phyloP scores from a whole-genome alignment of 352 stramenopile genomes.

The Pythium scleroteichum region DNA sequence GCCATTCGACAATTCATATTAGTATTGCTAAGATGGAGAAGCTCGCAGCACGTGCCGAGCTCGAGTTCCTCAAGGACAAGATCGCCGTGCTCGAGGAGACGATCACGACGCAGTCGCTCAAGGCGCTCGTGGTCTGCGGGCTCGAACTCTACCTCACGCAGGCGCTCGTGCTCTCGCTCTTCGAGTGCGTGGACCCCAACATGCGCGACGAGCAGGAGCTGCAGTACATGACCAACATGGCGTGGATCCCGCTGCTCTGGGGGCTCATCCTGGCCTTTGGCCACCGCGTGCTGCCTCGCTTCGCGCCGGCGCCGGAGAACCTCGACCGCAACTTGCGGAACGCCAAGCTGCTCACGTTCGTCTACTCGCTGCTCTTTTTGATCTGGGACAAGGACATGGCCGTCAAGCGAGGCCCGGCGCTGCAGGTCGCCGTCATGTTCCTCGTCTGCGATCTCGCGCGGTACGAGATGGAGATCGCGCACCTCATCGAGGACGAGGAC shows the following conservation, averaged over 20 bases:
- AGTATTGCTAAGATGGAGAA: conserved; percentile 5
- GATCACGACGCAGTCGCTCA: conserved; percentile 44
- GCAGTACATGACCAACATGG: conserved; percentile 63
- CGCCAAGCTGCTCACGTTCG: conserved; percentile 70
- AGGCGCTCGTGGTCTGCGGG: conserved; percentile 54
- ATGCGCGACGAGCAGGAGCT: conserved; percentile 69
- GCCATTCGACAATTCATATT: too few species aligned
- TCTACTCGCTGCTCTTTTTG: conserved; percentile 60
- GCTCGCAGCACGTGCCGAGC: conserved; percentile 14
- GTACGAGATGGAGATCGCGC: conserved; percentile 74
- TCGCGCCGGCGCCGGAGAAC: conserved; percentile 57
- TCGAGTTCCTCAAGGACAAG: conserved; percentile 25
- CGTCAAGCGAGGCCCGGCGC: conserved; percentile 63
- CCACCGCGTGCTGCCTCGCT: conserved; percentile 35
- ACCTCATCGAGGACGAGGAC: conserved; percentile 65
- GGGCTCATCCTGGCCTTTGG: conserved; percentile 56
- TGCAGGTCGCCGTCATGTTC: conserved; percentile 73
- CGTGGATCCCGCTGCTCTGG: conserved; percentile 54
- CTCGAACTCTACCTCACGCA: conserved; percentile 77
- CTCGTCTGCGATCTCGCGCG: conserved; percentile 64
- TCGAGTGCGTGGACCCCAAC: conserved; percentile 52
- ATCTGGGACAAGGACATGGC: conserved; percentile 74
- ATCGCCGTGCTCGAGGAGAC: conserved; percentile 26
- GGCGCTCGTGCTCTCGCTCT: conserved; percentile 69
- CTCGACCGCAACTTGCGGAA: conserved; percentile 67